phyloP scores from a whole-genome alignment of 805 yeast species.

The Wickerhamiella bombiphila region DNA sequence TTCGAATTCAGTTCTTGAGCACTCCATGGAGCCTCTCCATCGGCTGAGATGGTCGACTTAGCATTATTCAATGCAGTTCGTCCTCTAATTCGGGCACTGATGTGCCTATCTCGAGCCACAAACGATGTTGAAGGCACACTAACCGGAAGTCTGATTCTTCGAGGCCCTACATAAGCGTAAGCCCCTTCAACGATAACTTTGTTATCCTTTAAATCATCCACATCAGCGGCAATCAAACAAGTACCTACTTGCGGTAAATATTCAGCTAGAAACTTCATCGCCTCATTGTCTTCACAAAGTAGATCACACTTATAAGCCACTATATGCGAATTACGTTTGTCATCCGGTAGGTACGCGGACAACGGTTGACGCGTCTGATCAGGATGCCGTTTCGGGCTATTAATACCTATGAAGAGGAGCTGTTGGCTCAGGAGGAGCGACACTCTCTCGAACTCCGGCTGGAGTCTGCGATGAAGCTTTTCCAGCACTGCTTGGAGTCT shows the following conservation, averaged over 20 bases:
- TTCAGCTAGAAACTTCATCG: conserved; percentile 18
- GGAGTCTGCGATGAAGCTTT: conserved; percentile 69
- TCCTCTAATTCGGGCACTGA: conserved; percentile 1
- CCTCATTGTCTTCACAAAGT: not conserved
- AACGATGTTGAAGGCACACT: not conserved
- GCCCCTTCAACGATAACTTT: conserved; percentile 5
- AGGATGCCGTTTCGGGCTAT: conserved; percentile 49
- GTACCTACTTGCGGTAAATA: conserved; percentile 14
- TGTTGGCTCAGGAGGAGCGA: conserved; percentile 58
- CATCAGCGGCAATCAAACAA: conserved; percentile 12
- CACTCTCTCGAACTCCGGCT: conserved; percentile 83
- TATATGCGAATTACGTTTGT: not conserved
- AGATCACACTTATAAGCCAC: not conserved
- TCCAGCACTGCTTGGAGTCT: conserved; percentile 50
- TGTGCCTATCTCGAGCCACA: not conserved
- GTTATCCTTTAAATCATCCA: conserved; percentile 2
- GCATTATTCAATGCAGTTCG: too few relatives aligned
- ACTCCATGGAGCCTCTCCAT: conserved; percentile 2
- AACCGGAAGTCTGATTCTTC: conserved; percentile 1
- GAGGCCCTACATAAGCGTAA: not conserved
- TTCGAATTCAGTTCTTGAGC: conserved; percentile 2
- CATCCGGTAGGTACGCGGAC: not conserved
- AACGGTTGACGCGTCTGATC: not conserved
- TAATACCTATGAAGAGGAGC: conserved; percentile 60
- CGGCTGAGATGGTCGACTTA: not conserved